These are phyloP conservation scores for Inonotus hispidus DNA, from an alignment of 1,284 basidiomycete species.

Conservation along the genomic window DNA sequence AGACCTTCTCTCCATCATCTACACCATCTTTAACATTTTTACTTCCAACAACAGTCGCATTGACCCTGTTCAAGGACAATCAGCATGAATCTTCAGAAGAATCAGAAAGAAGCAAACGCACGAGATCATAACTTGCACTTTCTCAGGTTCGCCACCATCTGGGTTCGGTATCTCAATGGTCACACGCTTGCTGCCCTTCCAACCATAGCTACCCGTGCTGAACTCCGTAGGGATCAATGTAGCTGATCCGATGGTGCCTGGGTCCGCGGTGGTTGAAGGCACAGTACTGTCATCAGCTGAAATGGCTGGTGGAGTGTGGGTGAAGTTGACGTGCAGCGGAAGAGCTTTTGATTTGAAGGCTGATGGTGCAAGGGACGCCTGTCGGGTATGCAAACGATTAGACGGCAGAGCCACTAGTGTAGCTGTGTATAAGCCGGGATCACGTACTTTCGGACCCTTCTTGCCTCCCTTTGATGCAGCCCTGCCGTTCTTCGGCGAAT, in stretches of 20 bases:
- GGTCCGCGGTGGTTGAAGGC: conserved; percentile 40
- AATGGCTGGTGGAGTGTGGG: conserved; percentile 56
- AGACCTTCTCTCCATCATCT: conserved; percentile 29
- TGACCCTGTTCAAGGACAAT: conserved; percentile 43
- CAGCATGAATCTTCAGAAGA: neutral
- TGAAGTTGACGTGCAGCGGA: conserved; percentile 63
- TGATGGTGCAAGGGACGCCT: conserved; percentile 44
- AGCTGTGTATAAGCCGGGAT: conserved; percentile 22
- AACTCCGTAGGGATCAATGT: conserved; percentile 56
- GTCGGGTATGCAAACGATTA: conserved; percentile 1
- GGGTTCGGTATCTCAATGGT: conserved; percentile 54
- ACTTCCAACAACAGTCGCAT: conserved; percentile 72
- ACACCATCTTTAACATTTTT: conserved; percentile 47
- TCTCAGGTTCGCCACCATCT: conserved; percentile 50
- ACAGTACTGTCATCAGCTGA: conserved; percentile 34
- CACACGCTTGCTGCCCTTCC: conserved; percentile 70
- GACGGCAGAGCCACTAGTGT: neutral
- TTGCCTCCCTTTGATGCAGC: conserved; percentile 28
- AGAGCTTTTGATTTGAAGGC: conserved; percentile 60
- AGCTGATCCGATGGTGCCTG: conserved; percentile 55
- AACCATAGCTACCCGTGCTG: conserved; percentile 71
- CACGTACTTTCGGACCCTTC: conserved; percentile 39
- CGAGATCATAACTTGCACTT: conserved; percentile 71
- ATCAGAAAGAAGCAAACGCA: conserved; percentile 33
- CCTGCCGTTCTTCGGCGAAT: conserved; percentile 23